These are phyloP conservation scores for Trichocladium uniseriatum DNA, from an alignment of 495 filamentous ascomycete species.

Conservation along the genomic window DNA sequence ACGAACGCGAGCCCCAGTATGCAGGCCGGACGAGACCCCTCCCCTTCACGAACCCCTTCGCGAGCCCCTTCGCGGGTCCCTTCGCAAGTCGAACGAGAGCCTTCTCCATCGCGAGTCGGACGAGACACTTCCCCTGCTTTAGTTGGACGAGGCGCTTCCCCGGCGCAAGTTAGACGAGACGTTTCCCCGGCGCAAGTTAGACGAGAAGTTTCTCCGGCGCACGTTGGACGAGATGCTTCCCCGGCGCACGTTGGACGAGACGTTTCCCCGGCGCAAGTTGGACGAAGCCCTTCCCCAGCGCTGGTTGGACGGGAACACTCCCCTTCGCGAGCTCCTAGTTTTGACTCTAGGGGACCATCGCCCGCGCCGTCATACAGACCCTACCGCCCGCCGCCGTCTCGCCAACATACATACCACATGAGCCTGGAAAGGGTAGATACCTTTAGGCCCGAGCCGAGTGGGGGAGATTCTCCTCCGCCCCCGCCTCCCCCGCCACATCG, in stretches of 20 bases:
- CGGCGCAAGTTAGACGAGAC: background rate
- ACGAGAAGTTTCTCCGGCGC: too few relatives aligned
- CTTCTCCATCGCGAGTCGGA: background rate
- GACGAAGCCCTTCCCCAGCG: too few relatives aligned
- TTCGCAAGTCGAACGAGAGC: background rate
- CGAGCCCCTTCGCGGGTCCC: background rate
- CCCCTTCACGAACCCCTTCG: background rate
- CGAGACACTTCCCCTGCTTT: background rate
- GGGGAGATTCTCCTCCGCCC: constrained; percentile 37
- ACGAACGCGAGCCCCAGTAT: background rate
- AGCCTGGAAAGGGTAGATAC: constrained; percentile 10
- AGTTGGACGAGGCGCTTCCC: background rate
- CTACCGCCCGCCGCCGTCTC: constrained; percentile 27
- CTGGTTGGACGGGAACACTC: too few relatives aligned
- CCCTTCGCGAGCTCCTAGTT: constrained; percentile 7
- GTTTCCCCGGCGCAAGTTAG: background rate
- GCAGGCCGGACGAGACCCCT: background rate
- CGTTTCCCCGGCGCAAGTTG: background rate
- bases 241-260: background rate
- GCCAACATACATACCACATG: constrained; percentile 14
- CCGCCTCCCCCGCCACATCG: constrained; percentile 49
- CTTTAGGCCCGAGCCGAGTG: background rate
- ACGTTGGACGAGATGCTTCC: too few relatives aligned
- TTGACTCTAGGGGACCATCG: constrained; percentile 26
- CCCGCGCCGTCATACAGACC: constrained; percentile 37